A percentile compares a stretch with the other conserved stretches of the same genome.
Conservation (phyloP, 129 eudicot species). For the Centella asiatica region DNA sequence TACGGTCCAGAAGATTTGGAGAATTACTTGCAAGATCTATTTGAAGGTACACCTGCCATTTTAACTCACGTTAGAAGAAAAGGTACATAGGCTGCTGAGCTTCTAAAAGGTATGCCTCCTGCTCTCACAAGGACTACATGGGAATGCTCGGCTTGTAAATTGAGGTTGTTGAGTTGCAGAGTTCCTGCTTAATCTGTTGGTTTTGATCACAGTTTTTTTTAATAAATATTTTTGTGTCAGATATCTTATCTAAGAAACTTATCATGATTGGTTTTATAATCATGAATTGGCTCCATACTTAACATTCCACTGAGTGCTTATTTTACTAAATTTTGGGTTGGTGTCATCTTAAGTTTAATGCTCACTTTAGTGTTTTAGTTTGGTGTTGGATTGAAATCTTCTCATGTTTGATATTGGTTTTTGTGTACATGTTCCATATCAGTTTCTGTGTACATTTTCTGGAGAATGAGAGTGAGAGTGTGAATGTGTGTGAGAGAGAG, state of each 20-base stretch:
- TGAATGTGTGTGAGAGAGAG: no score
- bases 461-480: no score
- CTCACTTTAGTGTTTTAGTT: no score
- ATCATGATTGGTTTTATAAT: conserved; percentile 50
- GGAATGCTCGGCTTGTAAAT: conserved; percentile 13
- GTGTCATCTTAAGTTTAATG: not conserved
- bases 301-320: no score
- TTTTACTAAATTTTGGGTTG: no score
- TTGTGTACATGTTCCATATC: no score
- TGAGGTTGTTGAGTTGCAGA: conserved; percentile 32
- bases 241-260: conserved; percentile 27
- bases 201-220: conserved; percentile 32
- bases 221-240: conserved; percentile 30
- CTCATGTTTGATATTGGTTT: no score
- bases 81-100: conserved; percentile 41
- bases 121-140: conserved; percentile 25
- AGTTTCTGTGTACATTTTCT: no score
- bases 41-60: conserved; percentile 72
- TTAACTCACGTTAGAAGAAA: conserved; percentile 75
- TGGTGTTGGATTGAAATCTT: no score
- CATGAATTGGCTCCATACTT: no score
- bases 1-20: conserved; percentile 77
- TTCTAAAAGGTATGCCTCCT: conserved; percentile 34
- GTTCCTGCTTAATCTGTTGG: conserved; percentile 19
- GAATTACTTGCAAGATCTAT: conserved; percentile 61